Base-by-base conservation (phyloP, 2,329 filamentous ascomycete species). In the Fusarium graminum region DNA sequence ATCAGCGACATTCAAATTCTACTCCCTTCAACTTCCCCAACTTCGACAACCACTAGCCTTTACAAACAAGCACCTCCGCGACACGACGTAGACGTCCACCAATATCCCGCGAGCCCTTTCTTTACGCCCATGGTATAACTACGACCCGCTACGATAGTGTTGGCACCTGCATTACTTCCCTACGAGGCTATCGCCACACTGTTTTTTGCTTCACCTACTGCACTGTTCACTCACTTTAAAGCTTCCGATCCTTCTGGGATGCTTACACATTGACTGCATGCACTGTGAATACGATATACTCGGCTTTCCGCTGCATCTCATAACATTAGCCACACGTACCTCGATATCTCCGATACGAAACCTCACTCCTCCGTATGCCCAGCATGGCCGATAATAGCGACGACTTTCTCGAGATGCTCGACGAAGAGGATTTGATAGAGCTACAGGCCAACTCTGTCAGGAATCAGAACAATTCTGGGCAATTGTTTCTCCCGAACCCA, bases 391-490 rank as follows among this genome's bases (percentile, higher is more conserved):
- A 53, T 17, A 44, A 50, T 39, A 61, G 65, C 30, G 65, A 70
- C 12, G 63, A 67, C 19, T 63, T 63, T 34, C 46, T 72, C 22
- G 66, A 69, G n/a, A 43, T 71, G 39, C 47, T 72, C 29, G 57
- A 57, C 22, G 68, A 70, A 14, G 59, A 68, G 13, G 66, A 71
- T 8, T 26, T 70, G 10, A 39, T 71, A 11, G 63, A 67, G 34
- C 22, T 73, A 4, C 42, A 45, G n/a, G 42, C 55, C 45, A 49
- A 28, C 40, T 30, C 55, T 38, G 39, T 29, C 16, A 43, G 50
- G 7, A 19, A 38, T 7, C 49, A 46, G 4, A 51, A 26, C 19
- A 47, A 29, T 26, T 19, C 46, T 41, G 56, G 41, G 40, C 54
- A 58, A 25, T 50, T 70, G n/a, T 62, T 66, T 28, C 67, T 70